Conservation (phyloP, 306 rosid genomes). For the Argentina anserina region DNA sequence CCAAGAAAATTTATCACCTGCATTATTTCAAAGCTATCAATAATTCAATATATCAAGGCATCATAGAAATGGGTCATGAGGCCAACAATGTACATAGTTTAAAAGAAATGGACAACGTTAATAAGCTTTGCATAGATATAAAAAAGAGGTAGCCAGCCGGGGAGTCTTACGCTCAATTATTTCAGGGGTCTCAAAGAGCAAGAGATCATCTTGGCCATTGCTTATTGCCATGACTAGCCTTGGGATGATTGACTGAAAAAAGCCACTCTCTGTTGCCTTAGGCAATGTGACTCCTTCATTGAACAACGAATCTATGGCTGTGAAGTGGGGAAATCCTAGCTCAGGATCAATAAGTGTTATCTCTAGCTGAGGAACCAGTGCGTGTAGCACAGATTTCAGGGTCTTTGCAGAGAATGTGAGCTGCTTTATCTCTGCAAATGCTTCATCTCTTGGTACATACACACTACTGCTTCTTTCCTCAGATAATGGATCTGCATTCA, state of each 20-base stretch:
- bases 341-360: conserved; percentile 10
- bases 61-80: neutral
- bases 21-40: neutral
- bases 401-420: conserved; percentile 20
- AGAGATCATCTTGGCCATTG: conserved; percentile 17
- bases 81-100: neutral
- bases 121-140: neutral
- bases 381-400: conserved; percentile 22
- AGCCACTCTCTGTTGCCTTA: conserved; percentile 5
- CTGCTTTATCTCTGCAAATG: conserved; percentile 38
- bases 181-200: conserved; percentile 40
- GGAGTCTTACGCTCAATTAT: conserved; percentile 22
- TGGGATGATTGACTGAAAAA: conserved; percentile 26
- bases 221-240: conserved; percentile 31
- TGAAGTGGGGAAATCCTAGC: conserved; percentile 38
- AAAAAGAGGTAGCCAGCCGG: neutral
- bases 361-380: conserved; percentile 28
- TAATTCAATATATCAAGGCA: neutral
- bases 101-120: no score
- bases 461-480: conserved; percentile 29
- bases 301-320: conserved; percentile 39
- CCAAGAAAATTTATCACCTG: conserved; percentile 46
- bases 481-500: conserved; percentile 30
- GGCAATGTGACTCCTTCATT: conserved; percentile 30
- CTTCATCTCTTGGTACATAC: conserved; percentile 44